These are phyloP conservation scores for Aechmea fasciata DNA, from an alignment of 176 grass and related monocot species.

Conservation along the genomic window DNA sequence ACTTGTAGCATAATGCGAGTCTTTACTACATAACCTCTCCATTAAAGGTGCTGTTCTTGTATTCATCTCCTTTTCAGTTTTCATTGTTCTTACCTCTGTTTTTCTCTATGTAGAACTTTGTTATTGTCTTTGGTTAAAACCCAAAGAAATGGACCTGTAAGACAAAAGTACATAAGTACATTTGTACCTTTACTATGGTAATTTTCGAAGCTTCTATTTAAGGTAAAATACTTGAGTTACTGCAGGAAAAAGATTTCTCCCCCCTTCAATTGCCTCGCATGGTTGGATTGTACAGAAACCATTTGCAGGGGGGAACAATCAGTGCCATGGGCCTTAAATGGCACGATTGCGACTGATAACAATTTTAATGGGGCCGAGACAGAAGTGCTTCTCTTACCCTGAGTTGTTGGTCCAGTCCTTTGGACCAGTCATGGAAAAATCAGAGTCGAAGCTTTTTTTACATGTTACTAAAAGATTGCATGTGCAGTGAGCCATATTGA, in stretches of 20 bases:
- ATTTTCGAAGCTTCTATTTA: background rate
- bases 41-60: background rate
- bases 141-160: background rate
- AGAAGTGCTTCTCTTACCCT: constrained; percentile 2
- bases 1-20: background rate
- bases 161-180: background rate
- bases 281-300: background rate
- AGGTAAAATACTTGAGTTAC: background rate
- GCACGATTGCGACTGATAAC: background rate
- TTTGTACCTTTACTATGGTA: background rate
- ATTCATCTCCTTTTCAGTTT: background rate
- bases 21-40: background rate
- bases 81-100: background rate
- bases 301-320: background rate
- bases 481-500: background rate
- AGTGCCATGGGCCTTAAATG: background rate
- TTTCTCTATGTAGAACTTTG: background rate
- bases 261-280: background rate
- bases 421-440: too few species aligned
- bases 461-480: background rate
- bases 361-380: background rate
- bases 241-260: background rate
- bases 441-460: background rate
- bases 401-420: background rate
- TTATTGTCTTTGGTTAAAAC: background rate